These are phyloP conservation scores for Salisapilia sapeloensis DNA, from an alignment of 352 stramenopile genomes.

Conservation along the genomic window DNA sequence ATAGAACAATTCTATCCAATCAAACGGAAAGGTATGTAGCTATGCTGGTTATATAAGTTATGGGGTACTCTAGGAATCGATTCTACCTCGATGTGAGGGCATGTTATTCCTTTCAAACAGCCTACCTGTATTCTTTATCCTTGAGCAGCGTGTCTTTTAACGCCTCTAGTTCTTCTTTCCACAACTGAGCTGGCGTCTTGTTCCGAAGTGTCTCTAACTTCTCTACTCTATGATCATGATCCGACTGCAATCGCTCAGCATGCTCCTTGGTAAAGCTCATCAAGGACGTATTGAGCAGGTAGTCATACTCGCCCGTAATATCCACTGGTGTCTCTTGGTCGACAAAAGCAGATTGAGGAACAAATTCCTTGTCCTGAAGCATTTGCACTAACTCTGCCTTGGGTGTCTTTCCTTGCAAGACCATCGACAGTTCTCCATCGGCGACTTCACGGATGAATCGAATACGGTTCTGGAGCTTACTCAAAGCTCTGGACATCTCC, in stretches of 20 bases:
- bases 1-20: too few relatives aligned
- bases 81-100: too few relatives aligned
- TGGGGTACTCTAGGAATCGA: too few relatives aligned
- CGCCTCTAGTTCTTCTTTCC: constrained; percentile 42
- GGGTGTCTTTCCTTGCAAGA: constrained; percentile 54
- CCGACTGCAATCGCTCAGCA: constrained; percentile 78
- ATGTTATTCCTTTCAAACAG: too few relatives aligned
- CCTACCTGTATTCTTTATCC: constrained; percentile 61
- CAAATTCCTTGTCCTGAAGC: constrained; percentile 24
- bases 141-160: constrained; percentile 39
- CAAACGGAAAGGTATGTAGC: too few relatives aligned
- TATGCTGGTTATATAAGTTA: too few relatives aligned
- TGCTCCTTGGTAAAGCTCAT: constrained; percentile 96
- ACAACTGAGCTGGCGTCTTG: constrained; percentile 80
- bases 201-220: constrained; percentile 79
- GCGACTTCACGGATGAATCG: constrained; percentile 95
- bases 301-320: constrained; percentile 87
- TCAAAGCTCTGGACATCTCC: constrained; percentile 71
- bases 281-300: constrained; percentile 96
- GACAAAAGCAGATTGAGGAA: constrained; percentile 29
- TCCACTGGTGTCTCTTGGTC: constrained; percentile 9
- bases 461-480: constrained; percentile 92
- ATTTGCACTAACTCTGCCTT: constrained; percentile 38
- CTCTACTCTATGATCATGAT: constrained; percentile 81
- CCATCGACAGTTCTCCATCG: constrained; percentile 83